A percentile compares a stretch with the other conserved stretches of the same genome.
phyloP scores from a whole-genome alignment of 352 stramenopile species.

The Phytophthora cactorum region DNA sequence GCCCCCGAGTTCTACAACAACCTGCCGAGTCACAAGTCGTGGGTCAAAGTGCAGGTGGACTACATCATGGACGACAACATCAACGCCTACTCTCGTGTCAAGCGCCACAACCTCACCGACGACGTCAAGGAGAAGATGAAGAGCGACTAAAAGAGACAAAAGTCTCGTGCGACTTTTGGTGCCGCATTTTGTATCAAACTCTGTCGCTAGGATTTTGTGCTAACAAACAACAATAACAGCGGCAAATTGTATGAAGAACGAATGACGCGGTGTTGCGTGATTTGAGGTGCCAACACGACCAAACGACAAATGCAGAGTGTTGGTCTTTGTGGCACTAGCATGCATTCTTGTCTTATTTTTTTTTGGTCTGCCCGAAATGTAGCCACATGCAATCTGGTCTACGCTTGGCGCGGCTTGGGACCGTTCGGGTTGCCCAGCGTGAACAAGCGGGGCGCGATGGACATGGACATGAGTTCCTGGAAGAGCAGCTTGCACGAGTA shows the following conservation, averaged over 20 bases:
- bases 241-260: slow-evolving; percentile 26
- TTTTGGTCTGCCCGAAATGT: too few species aligned
- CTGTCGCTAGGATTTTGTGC: slow-evolving; percentile 35
- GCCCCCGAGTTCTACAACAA: slow-evolving; percentile 97
- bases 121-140: slow-evolving; percentile 80
- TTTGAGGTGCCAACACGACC: slow-evolving; percentile 15
- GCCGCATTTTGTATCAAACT: slow-evolving; percentile 32
- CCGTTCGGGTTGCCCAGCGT: slow-evolving; percentile 89
- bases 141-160: slow-evolving; percentile 49
- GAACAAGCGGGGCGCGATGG: slow-evolving; percentile 98
- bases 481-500: slow-evolving; percentile 99
- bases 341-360: slow-evolving; percentile 6
- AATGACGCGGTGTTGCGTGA: slow-evolving; percentile 11
- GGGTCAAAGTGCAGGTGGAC: slow-evolving; percentile 92
- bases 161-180: slow-evolving; percentile 2
- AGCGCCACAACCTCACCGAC: slow-evolving; percentile 70
- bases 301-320: slow-evolving; percentile 17
- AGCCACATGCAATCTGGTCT: slow-evolving; percentile 1
- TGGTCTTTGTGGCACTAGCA: slow-evolving; percentile 18
- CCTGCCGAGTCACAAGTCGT: slow-evolving; percentile 94
- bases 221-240: slow-evolving; percentile 29
- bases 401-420: slow-evolving; percentile 49
- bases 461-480: slow-evolving; percentile 99
- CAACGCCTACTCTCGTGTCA: slow-evolving; percentile 93
- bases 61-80: slow-evolving; percentile 95